These are phyloP conservation scores for Olyra latifolia DNA, from an alignment of 176 grass and related monocot genomes.

Conservation along the genomic window DNA sequence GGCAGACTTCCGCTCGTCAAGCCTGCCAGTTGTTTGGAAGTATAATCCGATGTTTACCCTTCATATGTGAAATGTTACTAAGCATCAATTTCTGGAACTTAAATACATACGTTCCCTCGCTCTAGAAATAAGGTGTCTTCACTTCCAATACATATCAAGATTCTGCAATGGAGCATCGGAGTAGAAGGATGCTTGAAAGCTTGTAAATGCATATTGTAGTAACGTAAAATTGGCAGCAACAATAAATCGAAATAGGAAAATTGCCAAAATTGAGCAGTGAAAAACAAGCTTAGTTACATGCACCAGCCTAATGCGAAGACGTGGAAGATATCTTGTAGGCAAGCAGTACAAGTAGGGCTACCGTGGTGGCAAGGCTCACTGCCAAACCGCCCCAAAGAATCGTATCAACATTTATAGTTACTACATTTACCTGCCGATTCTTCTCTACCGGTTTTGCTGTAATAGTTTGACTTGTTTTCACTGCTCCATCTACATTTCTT, in stretches of 20 bases:
- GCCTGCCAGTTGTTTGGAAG: too few relatives aligned
- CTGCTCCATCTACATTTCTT: conserved; percentile 42
- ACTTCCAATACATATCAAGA: neutral
- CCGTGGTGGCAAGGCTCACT: conserved; percentile 48
- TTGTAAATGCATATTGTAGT: neutral
- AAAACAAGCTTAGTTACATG: neutral
- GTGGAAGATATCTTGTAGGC: conserved; percentile 37
- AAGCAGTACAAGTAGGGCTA: conserved; percentile 45
- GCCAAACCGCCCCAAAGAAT: conserved; percentile 57
- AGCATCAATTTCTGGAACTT: neutral
- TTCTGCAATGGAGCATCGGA: neutral
- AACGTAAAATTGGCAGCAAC: neutral
- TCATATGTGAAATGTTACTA: too few relatives aligned
- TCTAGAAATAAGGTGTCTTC: neutral
- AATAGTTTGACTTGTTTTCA: conserved; percentile 17
- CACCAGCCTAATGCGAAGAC: neutral
- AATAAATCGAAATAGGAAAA: neutral
- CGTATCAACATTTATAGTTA: conserved; percentile 38
- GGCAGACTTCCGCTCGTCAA: too few relatives aligned
- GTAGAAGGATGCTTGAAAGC: neutral
- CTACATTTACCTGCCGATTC: conserved; percentile 18
- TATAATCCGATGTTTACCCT: neutral
- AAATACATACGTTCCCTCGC: too few relatives aligned
- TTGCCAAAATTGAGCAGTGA: conserved; percentile 14
- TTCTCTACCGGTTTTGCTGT: neutral